A percentile compares a stretch with the other conserved stretches of the same genome.
Conservation (phyloP, 129 eudicot species). For the Glebionis coronaria region DNA sequence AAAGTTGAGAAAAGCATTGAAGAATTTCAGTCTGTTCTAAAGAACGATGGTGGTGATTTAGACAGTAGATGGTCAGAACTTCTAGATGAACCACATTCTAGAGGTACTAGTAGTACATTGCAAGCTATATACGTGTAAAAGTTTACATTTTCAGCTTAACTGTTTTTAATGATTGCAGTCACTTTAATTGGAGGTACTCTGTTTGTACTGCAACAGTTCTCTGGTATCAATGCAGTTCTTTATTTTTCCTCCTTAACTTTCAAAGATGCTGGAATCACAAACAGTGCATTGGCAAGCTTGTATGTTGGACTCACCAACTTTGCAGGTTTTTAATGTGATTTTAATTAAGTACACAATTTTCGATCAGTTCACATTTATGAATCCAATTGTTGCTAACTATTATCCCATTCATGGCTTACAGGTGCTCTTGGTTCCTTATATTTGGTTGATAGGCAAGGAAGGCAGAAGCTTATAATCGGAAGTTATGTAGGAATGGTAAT, state of each 20-base stretch:
- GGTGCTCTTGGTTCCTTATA: constrained; percentile 79
- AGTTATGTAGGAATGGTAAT: constrained; percentile 89
- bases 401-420: constrained; percentile 29
- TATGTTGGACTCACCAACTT: constrained; percentile 78
- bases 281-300: constrained; percentile 80
- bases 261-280: constrained; percentile 76
- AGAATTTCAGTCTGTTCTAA: constrained; percentile 69
- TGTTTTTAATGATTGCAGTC: constrained; percentile 47
- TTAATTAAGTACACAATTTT: not conserved
- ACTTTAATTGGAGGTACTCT: constrained; percentile 78
- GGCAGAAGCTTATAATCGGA: constrained; percentile 71
- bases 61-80: constrained; percentile 83
- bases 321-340: constrained; percentile 55
- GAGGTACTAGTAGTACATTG: constrained; percentile 48
- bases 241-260: constrained; percentile 86
- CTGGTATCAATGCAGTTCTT: constrained; percentile 91
- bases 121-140: constrained; percentile 5
- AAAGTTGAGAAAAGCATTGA: constrained; percentile 62
- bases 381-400: constrained; percentile 5
- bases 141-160: constrained; percentile 12
- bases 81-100: constrained; percentile 71
- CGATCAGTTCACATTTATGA: not conserved
- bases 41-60: constrained; percentile 66
- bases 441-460: constrained; percentile 76
- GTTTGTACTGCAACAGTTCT: constrained; percentile 78